Conservation (phyloP, 2,329 filamentous ascomycete species). For the Nemania bipapillata region DNA sequence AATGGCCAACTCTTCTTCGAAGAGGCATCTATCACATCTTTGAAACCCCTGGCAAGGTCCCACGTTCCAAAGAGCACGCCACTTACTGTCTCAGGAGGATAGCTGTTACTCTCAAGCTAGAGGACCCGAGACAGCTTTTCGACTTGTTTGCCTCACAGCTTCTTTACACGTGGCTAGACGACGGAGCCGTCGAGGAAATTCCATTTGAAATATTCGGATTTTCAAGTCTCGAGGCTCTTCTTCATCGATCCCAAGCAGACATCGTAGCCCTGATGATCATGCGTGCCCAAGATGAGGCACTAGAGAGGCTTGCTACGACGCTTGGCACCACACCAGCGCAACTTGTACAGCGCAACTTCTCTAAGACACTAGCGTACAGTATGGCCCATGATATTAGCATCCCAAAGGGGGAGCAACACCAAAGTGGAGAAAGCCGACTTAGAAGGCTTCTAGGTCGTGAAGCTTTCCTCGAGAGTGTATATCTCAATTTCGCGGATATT, state of each 20-base stretch:
- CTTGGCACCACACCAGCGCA: slow-evolving; percentile 66
- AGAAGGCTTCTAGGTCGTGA: slow-evolving; percentile 76
- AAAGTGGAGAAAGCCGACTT: slow-evolving; percentile 72
- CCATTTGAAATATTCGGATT: slow-evolving; percentile 91
- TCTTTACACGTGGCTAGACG: slow-evolving; percentile 87
- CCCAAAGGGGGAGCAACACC: slow-evolving; percentile 54
- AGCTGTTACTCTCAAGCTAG: slow-evolving; percentile 71
- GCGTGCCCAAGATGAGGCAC: slow-evolving; percentile 75
- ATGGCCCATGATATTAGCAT: slow-evolving; percentile 77
- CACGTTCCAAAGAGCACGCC: slow-evolving; percentile 74
- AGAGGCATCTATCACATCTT: slow-evolving; percentile 94
- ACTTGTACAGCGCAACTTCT: slow-evolving; percentile 75
- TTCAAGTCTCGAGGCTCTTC: slow-evolving; percentile 71
- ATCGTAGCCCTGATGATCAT: slow-evolving; percentile 83
- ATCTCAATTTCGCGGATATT: slow-evolving; percentile 78
- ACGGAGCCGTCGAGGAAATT: slow-evolving; percentile 73
- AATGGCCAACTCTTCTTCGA: slow-evolving; percentile 86
- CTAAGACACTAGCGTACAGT: slow-evolving; percentile 83
- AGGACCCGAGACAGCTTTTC: slow-evolving; percentile 77
- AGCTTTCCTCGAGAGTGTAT: slow-evolving; percentile 70
- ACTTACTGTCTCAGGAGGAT: slow-evolving; percentile 75
- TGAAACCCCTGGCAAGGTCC: slow-evolving; percentile 82
- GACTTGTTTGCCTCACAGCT: slow-evolving; percentile 86
- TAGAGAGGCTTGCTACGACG: slow-evolving; percentile 67
- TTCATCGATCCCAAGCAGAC: slow-evolving; percentile 78